These are phyloP conservation scores for Silene noctiflora DNA, from an alignment of 179 eudicot species.

Conservation along the genomic window DNA sequence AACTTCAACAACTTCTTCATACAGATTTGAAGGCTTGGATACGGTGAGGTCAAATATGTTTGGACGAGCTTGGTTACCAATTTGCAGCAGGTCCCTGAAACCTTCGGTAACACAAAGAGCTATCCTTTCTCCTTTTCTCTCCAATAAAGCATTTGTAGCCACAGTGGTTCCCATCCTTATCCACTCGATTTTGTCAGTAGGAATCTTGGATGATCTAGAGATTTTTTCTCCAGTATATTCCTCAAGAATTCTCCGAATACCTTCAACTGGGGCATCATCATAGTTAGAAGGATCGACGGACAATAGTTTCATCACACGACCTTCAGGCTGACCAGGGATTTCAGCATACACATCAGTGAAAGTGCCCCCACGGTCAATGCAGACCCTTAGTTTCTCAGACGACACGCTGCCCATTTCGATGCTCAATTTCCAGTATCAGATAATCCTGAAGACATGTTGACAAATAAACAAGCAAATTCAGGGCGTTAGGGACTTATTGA, in stretches of 20 bases:
- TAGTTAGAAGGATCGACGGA: conserved; percentile 97
- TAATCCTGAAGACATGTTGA: conserved; percentile 14
- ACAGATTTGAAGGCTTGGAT: conserved; percentile 80
- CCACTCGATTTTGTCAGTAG: conserved; percentile 95
- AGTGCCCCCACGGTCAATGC: conserved; percentile 97
- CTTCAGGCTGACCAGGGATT: conserved; percentile 82
- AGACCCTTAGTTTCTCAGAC: conserved; percentile 75
- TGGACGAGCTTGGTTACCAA: conserved; percentile 97
- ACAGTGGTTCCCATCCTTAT: conserved; percentile 98
- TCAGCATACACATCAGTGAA: conserved; percentile 98
- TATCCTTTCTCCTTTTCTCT: conserved; percentile 94
- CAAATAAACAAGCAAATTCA: neutral
- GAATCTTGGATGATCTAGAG: conserved; percentile 75
- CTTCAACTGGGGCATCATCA: conserved; percentile 96
- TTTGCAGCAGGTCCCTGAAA: conserved; percentile 76
- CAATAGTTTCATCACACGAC: conserved; percentile 78
- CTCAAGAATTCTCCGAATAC: conserved; percentile 90
- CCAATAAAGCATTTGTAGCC: conserved; percentile 90
- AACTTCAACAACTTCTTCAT: conserved; percentile 83
- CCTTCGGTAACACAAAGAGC: conserved; percentile 90
- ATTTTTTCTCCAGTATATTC: conserved; percentile 67
- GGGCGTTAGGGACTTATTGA: neutral
- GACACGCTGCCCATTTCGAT: conserved; percentile 63
- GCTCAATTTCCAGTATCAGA: conserved; percentile 10
- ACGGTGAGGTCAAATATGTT: conserved; percentile 91